Conservation (phyloP, 31 red algal species). For the Endocladia muricata region DNA sequence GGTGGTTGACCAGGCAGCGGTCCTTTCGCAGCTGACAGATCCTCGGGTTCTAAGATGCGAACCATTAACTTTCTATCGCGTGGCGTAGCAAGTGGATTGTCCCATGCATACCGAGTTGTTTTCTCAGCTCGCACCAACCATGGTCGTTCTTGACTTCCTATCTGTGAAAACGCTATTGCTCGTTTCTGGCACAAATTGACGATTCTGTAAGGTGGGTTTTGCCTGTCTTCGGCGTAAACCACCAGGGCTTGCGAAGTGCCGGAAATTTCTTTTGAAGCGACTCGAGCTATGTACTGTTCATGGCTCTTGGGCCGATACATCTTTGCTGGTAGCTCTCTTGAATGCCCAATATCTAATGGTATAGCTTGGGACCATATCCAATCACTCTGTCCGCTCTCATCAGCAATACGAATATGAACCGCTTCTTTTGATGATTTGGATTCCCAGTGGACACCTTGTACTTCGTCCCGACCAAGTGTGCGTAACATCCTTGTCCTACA, state of each 20-base stretch:
- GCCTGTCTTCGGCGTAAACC: conserved; percentile 64
- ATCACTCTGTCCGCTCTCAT: conserved; percentile 53
- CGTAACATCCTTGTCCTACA: conserved; percentile 42
- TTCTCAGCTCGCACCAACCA: conserved; percentile 86
- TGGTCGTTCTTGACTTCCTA: conserved; percentile 57
- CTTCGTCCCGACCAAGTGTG: conserved; percentile 33
- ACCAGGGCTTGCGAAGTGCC: conserved; percentile 54
- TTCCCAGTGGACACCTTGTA: conserved; percentile 67
- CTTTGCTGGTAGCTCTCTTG: conserved; percentile 76
- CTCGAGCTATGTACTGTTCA: conserved; percentile 85
- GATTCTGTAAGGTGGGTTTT: conserved; percentile 86
- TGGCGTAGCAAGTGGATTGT: conserved; percentile 71
- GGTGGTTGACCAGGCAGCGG: background rate
- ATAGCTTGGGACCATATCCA: conserved; percentile 84
- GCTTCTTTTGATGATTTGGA: conserved; percentile 30
- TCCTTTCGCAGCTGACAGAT: conserved; percentile 1
- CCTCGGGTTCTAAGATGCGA: conserved; percentile 61
- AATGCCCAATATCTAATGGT: conserved; percentile 64
- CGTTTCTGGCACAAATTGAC: conserved; percentile 76
- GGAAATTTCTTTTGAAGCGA: conserved; percentile 48
- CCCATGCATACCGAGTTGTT: conserved; percentile 86
- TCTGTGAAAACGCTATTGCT: conserved; percentile 81
- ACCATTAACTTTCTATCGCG: conserved; percentile 51
- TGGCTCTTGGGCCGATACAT: conserved; percentile 89
- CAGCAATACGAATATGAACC: conserved; percentile 52